Evolutionary conservation across 495 filamentous ascomycete species (phyloP).

Genomic region (Xylaria flabelliformis): DNA sequence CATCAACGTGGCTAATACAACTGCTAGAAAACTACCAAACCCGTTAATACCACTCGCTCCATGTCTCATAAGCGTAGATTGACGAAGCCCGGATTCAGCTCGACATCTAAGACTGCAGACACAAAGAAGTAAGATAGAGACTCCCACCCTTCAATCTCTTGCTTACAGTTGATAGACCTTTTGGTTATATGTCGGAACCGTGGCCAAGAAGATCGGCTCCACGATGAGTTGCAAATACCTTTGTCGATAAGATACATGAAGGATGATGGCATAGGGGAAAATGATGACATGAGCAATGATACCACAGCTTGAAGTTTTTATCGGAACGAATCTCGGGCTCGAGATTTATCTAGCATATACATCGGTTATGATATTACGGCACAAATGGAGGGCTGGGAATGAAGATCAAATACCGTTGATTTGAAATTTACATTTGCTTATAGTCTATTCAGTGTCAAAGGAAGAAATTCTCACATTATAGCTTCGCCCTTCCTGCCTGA

Average conservation of each 20-base stretch:
- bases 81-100: conserved; percentile 17
- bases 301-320: background rate
- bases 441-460: background rate
- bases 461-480: conserved; percentile 40
- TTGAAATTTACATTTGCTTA: background rate
- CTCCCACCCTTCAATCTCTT: background rate
- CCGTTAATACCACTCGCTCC: conserved; percentile 9
- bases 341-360: background rate
- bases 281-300: background rate
- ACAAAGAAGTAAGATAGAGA: conserved; percentile 19
- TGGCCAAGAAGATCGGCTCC: conserved; percentile 42
- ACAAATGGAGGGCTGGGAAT: background rate
- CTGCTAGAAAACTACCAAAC: background rate
- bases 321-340: background rate
- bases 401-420: background rate
- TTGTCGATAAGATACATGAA: background rate
- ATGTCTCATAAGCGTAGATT: conserved; percentile 6
- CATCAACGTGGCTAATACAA: conserved; percentile 1
- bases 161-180: conserved; percentile 33
- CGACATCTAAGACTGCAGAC: background rate
- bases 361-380: background rate
- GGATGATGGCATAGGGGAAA: background rate
- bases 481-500: conserved; percentile 53
- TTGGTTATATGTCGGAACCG: conserved; percentile 40
- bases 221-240: conserved; percentile 20